phyloP scores from a whole-genome alignment of 306 rosid genomes.

The Prinsepia uniflora region DNA sequence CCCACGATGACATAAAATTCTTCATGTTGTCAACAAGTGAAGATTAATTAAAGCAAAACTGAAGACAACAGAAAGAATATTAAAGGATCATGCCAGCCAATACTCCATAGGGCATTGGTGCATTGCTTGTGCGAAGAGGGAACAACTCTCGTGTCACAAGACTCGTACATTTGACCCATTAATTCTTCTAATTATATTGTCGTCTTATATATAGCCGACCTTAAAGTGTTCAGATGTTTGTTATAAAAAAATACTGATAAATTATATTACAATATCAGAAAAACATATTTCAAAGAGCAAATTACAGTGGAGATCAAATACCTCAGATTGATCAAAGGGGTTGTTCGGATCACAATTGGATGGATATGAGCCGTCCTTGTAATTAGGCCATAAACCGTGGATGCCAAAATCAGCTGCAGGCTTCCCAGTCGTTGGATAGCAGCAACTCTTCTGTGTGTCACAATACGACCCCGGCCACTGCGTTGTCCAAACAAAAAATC shows the following conservation, averaged over 20 bases:
- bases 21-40: constrained; percentile 4
- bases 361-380: constrained; percentile 64
- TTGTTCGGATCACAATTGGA: constrained; percentile 66
- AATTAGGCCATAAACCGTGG: constrained; percentile 78
- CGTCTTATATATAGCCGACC: background rate
- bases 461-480: constrained; percentile 87
- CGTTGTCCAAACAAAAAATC: background rate
- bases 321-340: constrained; percentile 67
- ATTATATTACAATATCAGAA: no score
- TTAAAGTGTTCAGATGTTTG: no score
- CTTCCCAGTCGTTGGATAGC: constrained; percentile 69
- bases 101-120: no score
- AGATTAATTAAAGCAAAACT: background rate
- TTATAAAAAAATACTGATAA: no score
- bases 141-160: no score
- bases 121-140: no score
- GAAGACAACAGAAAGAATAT: background rate
- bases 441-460: constrained; percentile 61
- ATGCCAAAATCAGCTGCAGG: constrained; percentile 65
- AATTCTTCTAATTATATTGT: no score
- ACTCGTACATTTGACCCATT: no score
- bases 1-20: background rate
- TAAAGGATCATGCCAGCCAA: background rate
- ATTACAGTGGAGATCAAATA: constrained; percentile 1
- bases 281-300: background rate